Base-by-base conservation (phyloP, 2,329 filamentous ascomycete genomes). In the Bipolaris oryzae region DNA sequence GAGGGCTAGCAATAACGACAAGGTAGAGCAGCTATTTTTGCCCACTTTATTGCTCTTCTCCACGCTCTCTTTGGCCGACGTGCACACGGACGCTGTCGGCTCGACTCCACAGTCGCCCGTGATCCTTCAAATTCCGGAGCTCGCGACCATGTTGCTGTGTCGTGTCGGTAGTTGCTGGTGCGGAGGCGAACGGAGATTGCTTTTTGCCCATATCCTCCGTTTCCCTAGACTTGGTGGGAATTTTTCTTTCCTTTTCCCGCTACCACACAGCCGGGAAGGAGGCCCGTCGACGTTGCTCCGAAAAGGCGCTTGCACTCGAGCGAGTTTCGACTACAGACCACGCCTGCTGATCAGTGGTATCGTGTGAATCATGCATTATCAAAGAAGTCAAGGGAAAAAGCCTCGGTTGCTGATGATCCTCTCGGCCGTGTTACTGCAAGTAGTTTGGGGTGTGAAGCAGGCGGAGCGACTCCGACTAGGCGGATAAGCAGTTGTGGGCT, bases 251-350 rank as follows among this genome's bases (percentile, higher is more conserved):
- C 49, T 38, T 53, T 57, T 48, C 57, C 60, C 61, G 61, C 55
- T 69, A 68, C 67, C 67, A 68, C 50, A 56, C 46, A 57, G 56
- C 50, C 55, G 65, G 67, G 58, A 63, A 57, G 53, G 49, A 66
- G 67, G 62, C 60, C 60, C 62, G 62, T 66, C 52, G 51, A 64
- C 57, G 39, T 61, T 65, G 59, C 48, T 59, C 52, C 53, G 60
- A 53, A 60, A 57, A 45, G 39, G 49, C 28, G 18, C 55, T 55
- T 58, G 55, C 28, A n/a, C 55, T 55, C 58, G 55, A 48, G 45
- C 61, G 46, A n/a, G 25, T 44, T 44, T 44, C 53, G 58, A 52
- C 28, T 31, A 31, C 28, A 31, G 48, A 57, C 57, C 49, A 62
- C 63, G 56, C 54, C 55, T 41, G 55, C 61, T 52, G 54, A 58